Conservation (phyloP, 306 rosid species). For the Erythrophleum fordii region DNA sequence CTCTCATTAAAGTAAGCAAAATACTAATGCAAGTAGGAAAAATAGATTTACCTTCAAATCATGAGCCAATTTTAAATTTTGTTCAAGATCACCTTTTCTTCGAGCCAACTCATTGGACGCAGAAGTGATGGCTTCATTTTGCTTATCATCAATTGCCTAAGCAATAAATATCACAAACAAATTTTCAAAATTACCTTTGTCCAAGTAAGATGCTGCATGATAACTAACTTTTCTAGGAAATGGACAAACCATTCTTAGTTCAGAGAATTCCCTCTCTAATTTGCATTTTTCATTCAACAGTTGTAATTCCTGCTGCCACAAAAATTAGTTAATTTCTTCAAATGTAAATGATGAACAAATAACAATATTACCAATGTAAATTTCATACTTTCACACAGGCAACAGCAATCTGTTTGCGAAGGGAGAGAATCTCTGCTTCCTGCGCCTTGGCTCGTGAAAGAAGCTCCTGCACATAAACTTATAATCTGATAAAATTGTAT, state of each 20-base stretch:
- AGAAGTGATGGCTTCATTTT: slow-evolving; percentile 76
- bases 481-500: slow-evolving; percentile 36
- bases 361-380: slow-evolving; percentile 21
- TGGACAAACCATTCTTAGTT: slow-evolving; percentile 82
- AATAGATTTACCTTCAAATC: slow-evolving; percentile 73
- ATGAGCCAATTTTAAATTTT: slow-evolving; percentile 76
- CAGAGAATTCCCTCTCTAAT: slow-evolving; percentile 82
- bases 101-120: slow-evolving; percentile 79
- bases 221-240: slow-evolving; percentile 33
- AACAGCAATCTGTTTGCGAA: slow-evolving; percentile 76
- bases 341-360: slow-evolving; percentile 25
- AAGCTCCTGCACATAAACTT: slow-evolving; percentile 67
- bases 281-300: slow-evolving; percentile 82
- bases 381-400: slow-evolving; percentile 74
- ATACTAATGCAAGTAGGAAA: slow-evolving; percentile 14
- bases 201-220: slow-evolving; percentile 27
- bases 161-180: slow-evolving; percentile 19
- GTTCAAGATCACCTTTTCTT: slow-evolving; percentile 90
- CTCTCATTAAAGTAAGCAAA: slow-evolving; percentile 19
- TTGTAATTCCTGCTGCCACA: slow-evolving; percentile 72
- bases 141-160: slow-evolving; percentile 91
- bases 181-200: slow-evolving; percentile 26
- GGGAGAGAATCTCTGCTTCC: slow-evolving; percentile 84
- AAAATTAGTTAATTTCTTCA: slow-evolving; percentile 35
- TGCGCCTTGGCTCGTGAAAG: slow-evolving; percentile 64